Conservation (phyloP, 75 land plant species). For the Picea sitchensis region DNA sequence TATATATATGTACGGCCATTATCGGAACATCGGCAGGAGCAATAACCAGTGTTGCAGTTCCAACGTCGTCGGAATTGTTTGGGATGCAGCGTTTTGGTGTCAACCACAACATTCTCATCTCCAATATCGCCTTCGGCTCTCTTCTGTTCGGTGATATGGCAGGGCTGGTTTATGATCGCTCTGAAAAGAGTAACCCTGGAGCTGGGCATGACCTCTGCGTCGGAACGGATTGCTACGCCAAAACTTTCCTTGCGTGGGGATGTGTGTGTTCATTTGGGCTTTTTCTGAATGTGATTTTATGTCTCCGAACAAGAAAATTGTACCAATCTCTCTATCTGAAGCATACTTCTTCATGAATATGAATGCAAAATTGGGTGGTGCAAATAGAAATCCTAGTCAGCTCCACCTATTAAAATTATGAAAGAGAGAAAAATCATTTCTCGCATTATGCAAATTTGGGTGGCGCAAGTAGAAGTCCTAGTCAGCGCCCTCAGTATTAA, state of each 20-base stretch:
- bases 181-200: background rate
- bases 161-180: constrained; percentile 45
- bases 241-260: constrained; percentile 52
- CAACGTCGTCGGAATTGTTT: constrained; percentile 62
- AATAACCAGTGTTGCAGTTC: constrained; percentile 54
- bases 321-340: background rate
- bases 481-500: no score
- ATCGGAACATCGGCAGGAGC: constrained; percentile 61
- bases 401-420: no score
- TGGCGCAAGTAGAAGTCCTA: no score
- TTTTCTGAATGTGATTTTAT: constrained; percentile 22
- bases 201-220: constrained; percentile 24
- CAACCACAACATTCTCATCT: constrained; percentile 69
- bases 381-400: no score
- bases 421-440: no score
- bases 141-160: constrained; percentile 60
- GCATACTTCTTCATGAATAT: background rate
- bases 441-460: no score
- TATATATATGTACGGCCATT: constrained; percentile 28
- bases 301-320: constrained; percentile 29
- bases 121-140: constrained; percentile 67
- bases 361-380: no score
- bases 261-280: constrained; percentile 40
- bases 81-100: constrained; percentile 52
- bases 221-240: constrained; percentile 42